phyloP scores from a whole-genome alignment of 1,284 basidiomycete genomes.

The Apiotrichum sp. region DNA sequence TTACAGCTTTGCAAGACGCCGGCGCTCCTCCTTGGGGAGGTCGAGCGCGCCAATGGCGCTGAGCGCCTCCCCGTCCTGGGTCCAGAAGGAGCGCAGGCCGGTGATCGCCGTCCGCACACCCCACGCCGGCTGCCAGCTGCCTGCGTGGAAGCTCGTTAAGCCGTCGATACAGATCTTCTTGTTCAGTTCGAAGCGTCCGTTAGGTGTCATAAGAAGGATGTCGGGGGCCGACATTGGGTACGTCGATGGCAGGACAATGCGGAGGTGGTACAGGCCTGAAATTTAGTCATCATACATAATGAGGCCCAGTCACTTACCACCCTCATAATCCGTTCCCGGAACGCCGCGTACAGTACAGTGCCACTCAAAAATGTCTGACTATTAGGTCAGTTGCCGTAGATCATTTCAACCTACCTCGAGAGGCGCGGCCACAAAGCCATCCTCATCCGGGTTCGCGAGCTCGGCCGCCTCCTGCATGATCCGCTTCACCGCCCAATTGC shows the following conservation, averaged over 20 bases:
- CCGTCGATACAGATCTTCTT: conserved; percentile 92
- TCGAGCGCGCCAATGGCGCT: conserved; percentile 84
- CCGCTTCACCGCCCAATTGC: conserved; percentile 72
- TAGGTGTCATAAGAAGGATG: conserved; percentile 90
- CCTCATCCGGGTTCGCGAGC: conserved; percentile 48
- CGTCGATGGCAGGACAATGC: conserved; percentile 82
- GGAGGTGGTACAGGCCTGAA: conserved; percentile 68
- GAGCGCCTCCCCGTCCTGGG: conserved; percentile 79
- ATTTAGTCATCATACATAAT: not conserved
- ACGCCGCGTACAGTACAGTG: conserved; percentile 92
- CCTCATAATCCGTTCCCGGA: conserved; percentile 79
- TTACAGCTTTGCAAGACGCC: conserved; percentile 69
- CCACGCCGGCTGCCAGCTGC: conserved; percentile 90
- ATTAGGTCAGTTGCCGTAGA: not conserved
- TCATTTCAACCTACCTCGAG: conserved; percentile 61
- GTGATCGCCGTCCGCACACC: conserved; percentile 93
- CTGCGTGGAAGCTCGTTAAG: conserved; percentile 64
- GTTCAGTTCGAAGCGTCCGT: conserved; percentile 88
- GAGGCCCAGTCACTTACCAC: conserved; percentile 52
- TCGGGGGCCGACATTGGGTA: conserved; percentile 93
- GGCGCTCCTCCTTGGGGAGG: conserved; percentile 68
- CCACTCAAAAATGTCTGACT: conserved; percentile 63
- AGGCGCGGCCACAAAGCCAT: conserved; percentile 59
- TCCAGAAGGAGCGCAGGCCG: conserved; percentile 85
- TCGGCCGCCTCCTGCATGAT: conserved; percentile 95